Base-by-base conservation (phyloP, 2,329 filamentous ascomycete species). In the Monosporascus sp. region DNA sequence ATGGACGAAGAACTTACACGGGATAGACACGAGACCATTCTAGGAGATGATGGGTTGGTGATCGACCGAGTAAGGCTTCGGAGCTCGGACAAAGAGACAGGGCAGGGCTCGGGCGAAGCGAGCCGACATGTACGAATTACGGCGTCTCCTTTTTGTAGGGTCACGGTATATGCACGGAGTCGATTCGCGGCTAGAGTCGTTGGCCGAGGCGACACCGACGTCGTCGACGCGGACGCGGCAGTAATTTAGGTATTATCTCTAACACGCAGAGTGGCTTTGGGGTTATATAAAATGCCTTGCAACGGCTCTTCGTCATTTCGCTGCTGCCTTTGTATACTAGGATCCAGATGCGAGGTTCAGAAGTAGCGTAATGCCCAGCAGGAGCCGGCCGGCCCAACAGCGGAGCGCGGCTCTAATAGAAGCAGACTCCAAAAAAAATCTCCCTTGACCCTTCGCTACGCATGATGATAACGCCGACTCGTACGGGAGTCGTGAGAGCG, bases 1-100 rank as follows among this genome's bases (percentile, higher is more conserved):
- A 27, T 91, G 87, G 86, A 85, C 84, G 3, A 85, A 85, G 65
- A 82, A 86, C 56, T 76, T 93, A 47, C 90, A 91, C 66, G 46
- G 55, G 15, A 62, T 60, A 46, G 72, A 74, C 51, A 49, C 61
- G 36, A 65, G 69, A 43, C 61, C 59, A 50, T 57, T 56, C 25
- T 62, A 59, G 59, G 27, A 11, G 37, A 36, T 36, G 25, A 37
- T 14, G 36, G 39, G 50, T 35, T 35, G 31, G 31, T 35, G 14
- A 35, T 35, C 14, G 31, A 14, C 31, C 31, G 5, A 14, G 31
- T 11, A 11, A 35, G 31, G 31, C 31, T 14, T 14, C 31, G 11
- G 14, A 14, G 31, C 31, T 14, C 4, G 31, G 11, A 14, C 31
- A 11, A 35, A 14, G 31, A 35, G 11, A 35, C 11, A 5, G 11